Evolutionary conservation across 495 filamentous ascomycete species (phyloP), one percentile per base, ranked within the genome.

Genomic region (Daldinia decipiens): DNA sequence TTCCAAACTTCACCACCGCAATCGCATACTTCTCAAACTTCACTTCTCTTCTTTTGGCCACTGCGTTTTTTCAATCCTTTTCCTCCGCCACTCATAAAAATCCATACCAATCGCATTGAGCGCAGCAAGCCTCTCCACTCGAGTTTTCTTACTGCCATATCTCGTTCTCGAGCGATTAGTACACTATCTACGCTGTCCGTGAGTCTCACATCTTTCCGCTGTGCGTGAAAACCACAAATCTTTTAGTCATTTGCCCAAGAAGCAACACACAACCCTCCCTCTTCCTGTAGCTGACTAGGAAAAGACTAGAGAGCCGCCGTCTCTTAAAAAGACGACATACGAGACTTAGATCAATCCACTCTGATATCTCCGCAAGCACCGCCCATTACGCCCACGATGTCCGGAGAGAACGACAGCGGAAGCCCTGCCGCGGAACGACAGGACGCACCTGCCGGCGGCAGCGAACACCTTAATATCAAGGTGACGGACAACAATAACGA

Each of bases 401-500:
- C 84, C 57, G 84, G 85, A 64, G 78, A 82, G 67, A 79, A 81
- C 17, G 83, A 84, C 27, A 84, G 84, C 70, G 85, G 84, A 43
- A 89, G 86, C 61, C 87, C 89, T 43, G 84, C 85, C 38, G 87
- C 87, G 61, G 86, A 85, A 13, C 81, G 81, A 43, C 74, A 67
- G 60, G 76, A 76, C 34, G 71, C 68, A 32, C 67, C 72, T 47
- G 70, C 74, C 11, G 73, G 67, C 47, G 81, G 85, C 26, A 81
- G 79, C 38, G 96, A 98, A 80, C 96, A 99, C 79, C 85, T 99
- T 7, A 99, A 99, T 80, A 98, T 99, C 85, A 99, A 99, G 78
- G 96, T 99, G n/a, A 98, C 96, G 0, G 96, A 99, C 72, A 97
- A 97, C 83, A 97, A 99, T 84, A 99, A 99, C 75, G 96, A 99